Conservation (phyloP, 805 yeast species). For the Myxozyma neglecta region DNA sequence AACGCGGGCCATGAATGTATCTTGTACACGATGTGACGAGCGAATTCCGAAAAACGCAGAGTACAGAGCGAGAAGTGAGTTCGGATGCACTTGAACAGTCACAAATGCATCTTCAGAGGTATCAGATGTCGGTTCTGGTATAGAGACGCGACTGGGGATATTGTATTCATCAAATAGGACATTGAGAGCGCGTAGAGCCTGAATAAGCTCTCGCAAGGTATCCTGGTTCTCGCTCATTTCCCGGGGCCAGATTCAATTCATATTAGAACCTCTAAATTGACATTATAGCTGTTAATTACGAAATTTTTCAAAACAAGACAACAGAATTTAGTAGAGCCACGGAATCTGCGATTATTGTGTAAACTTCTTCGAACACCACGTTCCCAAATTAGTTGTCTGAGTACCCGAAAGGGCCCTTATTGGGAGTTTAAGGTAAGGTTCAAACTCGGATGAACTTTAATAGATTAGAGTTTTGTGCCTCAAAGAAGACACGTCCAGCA, state of each 20-base stretch:
- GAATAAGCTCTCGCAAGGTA: not conserved
- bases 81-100: conserved; percentile 4
- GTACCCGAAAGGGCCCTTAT: not conserved
- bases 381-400: not conserved
- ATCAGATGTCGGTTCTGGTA: not conserved
- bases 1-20: conserved; percentile 15
- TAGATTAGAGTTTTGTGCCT: not conserved
- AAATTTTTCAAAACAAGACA: too few species aligned
- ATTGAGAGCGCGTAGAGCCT: not conserved
- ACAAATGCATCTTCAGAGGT: not conserved
- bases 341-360: not conserved
- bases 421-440: not conserved
- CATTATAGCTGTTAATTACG: too few species aligned
- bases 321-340: not conserved
- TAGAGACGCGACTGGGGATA: not conserved
- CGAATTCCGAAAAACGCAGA: conserved; percentile 9
- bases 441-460: not conserved
- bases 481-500: not conserved
- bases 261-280: too few species aligned
- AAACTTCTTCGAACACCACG: too few species aligned
- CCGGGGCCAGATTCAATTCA: not conserved
- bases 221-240: not conserved
- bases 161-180: not conserved
- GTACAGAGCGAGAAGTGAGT: conserved; percentile 14
- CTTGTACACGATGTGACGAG: conserved; percentile 10